Base-by-base conservation (phyloP, 306 rosid genomes). In the Prunus mongolica region DNA sequence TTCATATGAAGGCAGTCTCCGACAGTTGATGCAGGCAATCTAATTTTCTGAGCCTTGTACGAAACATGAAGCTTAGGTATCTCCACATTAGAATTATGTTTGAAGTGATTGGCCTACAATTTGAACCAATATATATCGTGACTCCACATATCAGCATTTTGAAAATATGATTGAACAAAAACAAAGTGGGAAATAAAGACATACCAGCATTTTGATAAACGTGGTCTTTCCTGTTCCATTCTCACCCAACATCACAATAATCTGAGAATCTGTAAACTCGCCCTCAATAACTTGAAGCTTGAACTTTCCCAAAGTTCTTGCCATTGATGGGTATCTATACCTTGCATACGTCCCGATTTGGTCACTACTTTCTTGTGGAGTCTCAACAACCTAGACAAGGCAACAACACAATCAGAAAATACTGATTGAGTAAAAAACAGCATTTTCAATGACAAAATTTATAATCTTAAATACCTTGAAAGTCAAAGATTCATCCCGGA, bases 161-260 rank as follows among this genome's bases (percentile, higher is more conserved):
- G 20, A 2, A 52, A 61, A 22, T 54, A 46, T 55, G 50, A 54
- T 20, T 51, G 12, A 82, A 62, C 67, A 34, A 70, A 3, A 75
- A 63, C 25, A 12, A 72, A 15, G n/a, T 9, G 19, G 18, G 3
- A 65, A 50, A 16, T 27, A 61, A 54, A 60, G 56, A 60, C 41
- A 67, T 94, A 94, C 99, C 99, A 96, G 98, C 99, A 96, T 91
- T 1, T 93, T 97, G 78, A 96, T 92, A 79, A 96, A 96, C 25
- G 99, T 96, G 18, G 99, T 96, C 90, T 96, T 96, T 76, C 99
- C 99, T 0, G 97, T 96, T 80, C 99, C 99, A 76, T 96, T 96
- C 85, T 96, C 99, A 54, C 99, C 99, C 51, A 96, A 88, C 99
- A 96, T 96, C 76, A 96, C 99, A 88, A 96, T 25, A 82, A 96